Base-by-base conservation (phyloP, 2,329 filamentous ascomycete genomes). In the Exophiala alcalophila region DNA sequence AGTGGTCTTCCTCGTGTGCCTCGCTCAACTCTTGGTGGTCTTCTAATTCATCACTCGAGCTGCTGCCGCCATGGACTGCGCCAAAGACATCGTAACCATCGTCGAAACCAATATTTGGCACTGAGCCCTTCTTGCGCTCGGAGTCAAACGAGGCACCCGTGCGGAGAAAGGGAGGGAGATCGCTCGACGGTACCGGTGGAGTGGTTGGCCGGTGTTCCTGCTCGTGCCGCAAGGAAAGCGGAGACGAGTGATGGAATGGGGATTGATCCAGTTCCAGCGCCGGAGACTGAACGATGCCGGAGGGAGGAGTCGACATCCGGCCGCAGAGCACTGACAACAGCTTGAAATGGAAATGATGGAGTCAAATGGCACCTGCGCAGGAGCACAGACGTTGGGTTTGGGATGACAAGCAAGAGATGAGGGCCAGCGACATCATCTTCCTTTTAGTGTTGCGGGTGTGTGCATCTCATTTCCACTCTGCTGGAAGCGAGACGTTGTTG, bases 71-170 rank as follows among this genome's bases (percentile, higher is more conserved):
- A 31, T 52, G 29, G 10, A 44, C 40, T n/a, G 33, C 40, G 16
- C 38, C 46, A 11, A 42, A 52, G 40, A 47, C 47, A 18, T 54
- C 50, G 33, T 52, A 52, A 35, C 52, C 43, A 33, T 54, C n/a
- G n/a, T n/a, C n/a, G n/a, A n/a, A n/a, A n/a, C n/a, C n/a, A n/a
- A n/a, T n/a, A n/a, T n/a, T n/a, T n/a, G n/a, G n/a, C n/a, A n/a
- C n/a, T n/a, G n/a, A n/a, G n/a, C n/a, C n/a, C n/a, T n/a, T n/a
- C n/a, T n/a, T n/a, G n/a, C n/a, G n/a, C n/a, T n/a, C n/a, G n/a
- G n/a, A n/a, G n/a, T n/a, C n/a, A n/a, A n/a, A n/a, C n/a, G n/a
- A n/a, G n/a, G n/a, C n/a, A n/a, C n/a, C n/a, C n/a, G n/a, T n/a
- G n/a, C n/a, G n/a, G n/a, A n/a, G 33, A 29, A 29, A 12, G 12